Evolutionary conservation across 495 filamentous ascomycete genomes (phyloP).

Genomic region (Penicillium bialowiezense): DNA sequence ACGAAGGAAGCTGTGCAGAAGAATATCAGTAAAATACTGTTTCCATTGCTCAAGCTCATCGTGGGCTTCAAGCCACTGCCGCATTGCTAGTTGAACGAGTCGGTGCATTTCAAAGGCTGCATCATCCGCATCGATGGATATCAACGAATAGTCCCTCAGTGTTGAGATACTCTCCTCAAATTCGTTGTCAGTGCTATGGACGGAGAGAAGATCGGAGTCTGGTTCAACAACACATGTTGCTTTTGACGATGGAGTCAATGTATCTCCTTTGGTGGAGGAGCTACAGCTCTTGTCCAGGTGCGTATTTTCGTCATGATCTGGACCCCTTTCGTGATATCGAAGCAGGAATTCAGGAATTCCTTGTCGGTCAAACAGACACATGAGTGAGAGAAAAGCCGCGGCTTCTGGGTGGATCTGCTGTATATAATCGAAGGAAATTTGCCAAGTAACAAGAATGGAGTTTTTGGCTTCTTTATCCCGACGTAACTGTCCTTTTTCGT

Average conservation of each 20-base stretch:
- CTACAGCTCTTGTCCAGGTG: too few species aligned
- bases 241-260: not conserved
- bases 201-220: too few species aligned
- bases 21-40: not conserved
- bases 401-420: not conserved
- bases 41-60: conserved; percentile 33
- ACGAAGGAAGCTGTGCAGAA: not conserved
- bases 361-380: conserved; percentile 13
- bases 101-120: conserved; percentile 43
- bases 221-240: too few species aligned
- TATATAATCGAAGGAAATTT: not conserved
- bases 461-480: conserved; percentile 23
- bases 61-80: conserved; percentile 39
- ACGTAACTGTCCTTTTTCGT: not conserved
- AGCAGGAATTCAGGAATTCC: conserved; percentile 3
- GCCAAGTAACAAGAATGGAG: not conserved
- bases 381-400: not conserved
- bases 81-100: conserved; percentile 45
- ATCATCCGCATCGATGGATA: conserved; percentile 10
- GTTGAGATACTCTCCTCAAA: conserved; percentile 19
- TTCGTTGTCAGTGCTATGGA: not conserved
- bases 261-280: too few species aligned
- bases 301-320: conserved; percentile 4
- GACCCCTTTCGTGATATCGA: not conserved
- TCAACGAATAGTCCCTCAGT: conserved; percentile 27